phyloP scores from a whole-genome alignment of 2,329 filamentous ascomycete genomes.

The Colletotrichum phormii region DNA sequence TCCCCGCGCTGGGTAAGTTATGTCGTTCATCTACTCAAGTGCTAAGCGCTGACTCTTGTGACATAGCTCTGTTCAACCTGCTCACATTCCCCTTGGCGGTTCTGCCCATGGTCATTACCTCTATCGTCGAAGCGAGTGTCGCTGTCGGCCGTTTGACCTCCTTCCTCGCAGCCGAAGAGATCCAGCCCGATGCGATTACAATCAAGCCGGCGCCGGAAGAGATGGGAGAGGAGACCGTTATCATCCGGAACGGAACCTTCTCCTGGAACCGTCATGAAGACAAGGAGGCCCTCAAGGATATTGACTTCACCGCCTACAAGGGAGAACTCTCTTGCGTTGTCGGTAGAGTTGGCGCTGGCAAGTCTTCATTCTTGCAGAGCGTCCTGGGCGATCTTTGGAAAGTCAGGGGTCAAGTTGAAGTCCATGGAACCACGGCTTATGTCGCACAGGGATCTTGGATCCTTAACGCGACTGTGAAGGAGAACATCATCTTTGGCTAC shows the following conservation, averaged over 20 bases:
- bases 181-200: conserved; percentile 86
- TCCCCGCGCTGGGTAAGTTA: conserved; percentile 74
- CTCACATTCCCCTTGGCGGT: conserved; percentile 95
- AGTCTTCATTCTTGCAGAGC: conserved; percentile 90
- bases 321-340: conserved; percentile 94
- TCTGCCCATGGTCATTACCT: conserved; percentile 96
- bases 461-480: conserved; percentile 96
- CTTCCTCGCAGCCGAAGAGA: conserved; percentile 88
- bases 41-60: background rate
- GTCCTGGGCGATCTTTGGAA: conserved; percentile 95
- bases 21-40: background rate
- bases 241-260: conserved; percentile 86
- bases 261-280: conserved; percentile 91
- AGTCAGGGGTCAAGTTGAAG: conserved; percentile 81
- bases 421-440: conserved; percentile 88
- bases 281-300: conserved; percentile 79
- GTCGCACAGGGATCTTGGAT: conserved; percentile 96
- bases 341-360: conserved; percentile 92
- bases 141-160: conserved; percentile 87
- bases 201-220: conserved; percentile 77
- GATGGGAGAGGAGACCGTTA: conserved; percentile 85
- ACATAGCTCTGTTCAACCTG: conserved; percentile 89
- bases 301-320: conserved; percentile 90
- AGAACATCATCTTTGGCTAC: conserved; percentile 97
- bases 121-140: conserved; percentile 95